These are phyloP conservation scores for Mycena sp. DNA, from an alignment of 1,284 basidiomycete species.

Conservation along the genomic window DNA sequence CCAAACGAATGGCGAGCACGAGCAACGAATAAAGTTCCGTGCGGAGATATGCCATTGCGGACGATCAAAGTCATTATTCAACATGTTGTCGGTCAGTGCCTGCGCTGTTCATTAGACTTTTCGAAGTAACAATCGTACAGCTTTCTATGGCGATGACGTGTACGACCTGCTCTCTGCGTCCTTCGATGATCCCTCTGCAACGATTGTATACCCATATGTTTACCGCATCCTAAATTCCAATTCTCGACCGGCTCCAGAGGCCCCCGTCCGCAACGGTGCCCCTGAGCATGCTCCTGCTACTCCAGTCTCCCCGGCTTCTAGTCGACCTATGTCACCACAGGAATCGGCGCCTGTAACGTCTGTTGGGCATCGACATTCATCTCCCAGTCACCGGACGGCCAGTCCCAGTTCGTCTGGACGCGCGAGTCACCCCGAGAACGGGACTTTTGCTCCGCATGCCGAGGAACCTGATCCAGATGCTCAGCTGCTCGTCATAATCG, in stretches of 20 bases:
- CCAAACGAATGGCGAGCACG: slow-evolving; percentile 96
- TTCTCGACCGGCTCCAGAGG: slow-evolving; percentile 55
- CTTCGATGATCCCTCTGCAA: slow-evolving; percentile 86
- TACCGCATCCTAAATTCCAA: slow-evolving; percentile 86
- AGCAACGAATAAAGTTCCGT: slow-evolving; percentile 89
- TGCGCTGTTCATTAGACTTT: slow-evolving; percentile 25
- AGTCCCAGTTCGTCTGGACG: slow-evolving; percentile 65
- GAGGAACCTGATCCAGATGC: slow-evolving; percentile 86
- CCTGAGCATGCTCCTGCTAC: slow-evolving; percentile 43
- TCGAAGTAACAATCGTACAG: slow-evolving; percentile 53
- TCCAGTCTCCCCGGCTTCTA: slow-evolving; percentile 66
- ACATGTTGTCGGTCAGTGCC: slow-evolving; percentile 87
- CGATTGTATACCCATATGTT: slow-evolving; percentile 87
- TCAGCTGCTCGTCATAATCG: slow-evolving; percentile 86
- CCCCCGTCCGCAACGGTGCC: slow-evolving; percentile 54
- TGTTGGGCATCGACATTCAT: slow-evolving; percentile 61
- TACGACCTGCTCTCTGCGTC: slow-evolving; percentile 84
- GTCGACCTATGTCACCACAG: slow-evolving; percentile 73
- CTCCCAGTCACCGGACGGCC: slow-evolving; percentile 68
- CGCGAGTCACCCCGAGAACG: slow-evolving; percentile 58
- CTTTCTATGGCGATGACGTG: slow-evolving; percentile 83
- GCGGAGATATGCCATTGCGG: slow-evolving; percentile 96
- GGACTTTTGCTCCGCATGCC: slow-evolving; percentile 54
- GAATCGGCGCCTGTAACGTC: slow-evolving; percentile 66
- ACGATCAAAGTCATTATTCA: slow-evolving; percentile 99